phyloP scores from a whole-genome alignment of 164 flowering plant genomes.

The Hamamelis virginiana region DNA sequence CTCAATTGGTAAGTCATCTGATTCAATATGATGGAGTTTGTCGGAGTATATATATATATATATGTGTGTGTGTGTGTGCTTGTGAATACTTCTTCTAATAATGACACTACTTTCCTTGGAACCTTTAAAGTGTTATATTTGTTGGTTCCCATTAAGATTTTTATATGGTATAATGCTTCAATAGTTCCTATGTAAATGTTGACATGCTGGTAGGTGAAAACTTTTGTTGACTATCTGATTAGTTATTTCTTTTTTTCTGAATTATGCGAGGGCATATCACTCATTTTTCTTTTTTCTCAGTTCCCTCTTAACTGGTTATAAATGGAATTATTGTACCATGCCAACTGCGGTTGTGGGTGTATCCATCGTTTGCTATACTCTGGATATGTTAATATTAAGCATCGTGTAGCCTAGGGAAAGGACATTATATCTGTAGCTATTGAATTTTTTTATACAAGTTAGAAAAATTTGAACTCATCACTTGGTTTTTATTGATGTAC shows the following conservation, averaged over 20 bases:
- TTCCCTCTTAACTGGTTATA: not conserved
- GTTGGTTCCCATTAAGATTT: not conserved
- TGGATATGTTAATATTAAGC: too few relatives aligned
- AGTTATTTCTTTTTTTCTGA: not conserved
- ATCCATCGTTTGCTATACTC: too few relatives aligned
- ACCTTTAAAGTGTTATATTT: not conserved
- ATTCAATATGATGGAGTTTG: not conserved
- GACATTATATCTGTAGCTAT: too few relatives aligned
- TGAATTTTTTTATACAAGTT: too few relatives aligned
- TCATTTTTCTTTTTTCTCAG: not conserved
- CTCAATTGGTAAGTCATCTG: conserved; percentile 46
- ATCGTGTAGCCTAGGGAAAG: too few relatives aligned
- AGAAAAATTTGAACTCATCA: too few relatives aligned
- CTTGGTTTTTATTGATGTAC: too few relatives aligned
- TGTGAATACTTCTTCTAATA: not conserved
- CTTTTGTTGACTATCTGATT: not conserved
- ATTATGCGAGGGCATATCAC: not conserved
- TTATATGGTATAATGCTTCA: not conserved
- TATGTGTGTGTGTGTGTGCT: too few relatives aligned
- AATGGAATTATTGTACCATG: too few relatives aligned
- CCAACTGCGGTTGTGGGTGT: too few relatives aligned
- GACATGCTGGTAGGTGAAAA: not conserved
- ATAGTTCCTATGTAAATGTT: not conserved
- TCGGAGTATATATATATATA: not conserved
- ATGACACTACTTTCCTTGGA: not conserved